phyloP scores from a whole-genome alignment of 306 rosid species.

The Pachyrhizus erosus region DNA sequence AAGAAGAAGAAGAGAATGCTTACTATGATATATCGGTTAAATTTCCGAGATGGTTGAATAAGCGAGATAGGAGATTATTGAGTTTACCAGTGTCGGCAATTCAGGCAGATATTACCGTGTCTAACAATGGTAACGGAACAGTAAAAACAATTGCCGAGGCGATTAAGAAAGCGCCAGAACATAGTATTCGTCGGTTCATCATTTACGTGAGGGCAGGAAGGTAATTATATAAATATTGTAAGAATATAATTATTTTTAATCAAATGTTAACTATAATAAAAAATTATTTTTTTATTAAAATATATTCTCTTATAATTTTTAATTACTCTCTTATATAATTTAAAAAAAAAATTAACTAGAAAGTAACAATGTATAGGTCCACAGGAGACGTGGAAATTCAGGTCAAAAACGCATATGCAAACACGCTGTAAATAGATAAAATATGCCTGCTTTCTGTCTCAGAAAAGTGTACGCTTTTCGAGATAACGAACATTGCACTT shows the following conservation, averaged over 20 bases:
- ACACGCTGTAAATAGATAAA: background rate
- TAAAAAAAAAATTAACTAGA: no score
- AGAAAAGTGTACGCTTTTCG: constrained; percentile 18
- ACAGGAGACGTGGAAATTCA: no score
- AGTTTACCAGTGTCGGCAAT: constrained; percentile 58
- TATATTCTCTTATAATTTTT: no score
- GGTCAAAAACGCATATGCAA: no score
- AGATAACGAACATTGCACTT: constrained; percentile 38
- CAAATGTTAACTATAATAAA: no score
- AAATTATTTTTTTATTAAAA: no score
- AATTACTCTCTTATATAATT: no score
- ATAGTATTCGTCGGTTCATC: constrained; percentile 58
- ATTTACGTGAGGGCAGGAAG: constrained; percentile 91
- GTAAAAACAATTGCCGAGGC: constrained; percentile 72
- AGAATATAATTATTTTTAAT: background rate
- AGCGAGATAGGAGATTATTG: constrained; percentile 73
- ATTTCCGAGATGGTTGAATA: constrained; percentile 75
- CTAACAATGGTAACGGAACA: constrained; percentile 68
- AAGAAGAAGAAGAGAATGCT: constrained; percentile 13
- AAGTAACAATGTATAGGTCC: no score
- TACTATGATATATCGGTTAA: constrained; percentile 41
- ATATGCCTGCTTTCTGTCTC: background rate
- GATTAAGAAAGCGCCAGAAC: constrained; percentile 75
- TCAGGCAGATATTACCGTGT: constrained; percentile 80
- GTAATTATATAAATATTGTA: constrained; percentile 48